These are phyloP conservation scores for Arctostaphylos glauca DNA, from an alignment of 148 eudicot species.

Conservation along the genomic window DNA sequence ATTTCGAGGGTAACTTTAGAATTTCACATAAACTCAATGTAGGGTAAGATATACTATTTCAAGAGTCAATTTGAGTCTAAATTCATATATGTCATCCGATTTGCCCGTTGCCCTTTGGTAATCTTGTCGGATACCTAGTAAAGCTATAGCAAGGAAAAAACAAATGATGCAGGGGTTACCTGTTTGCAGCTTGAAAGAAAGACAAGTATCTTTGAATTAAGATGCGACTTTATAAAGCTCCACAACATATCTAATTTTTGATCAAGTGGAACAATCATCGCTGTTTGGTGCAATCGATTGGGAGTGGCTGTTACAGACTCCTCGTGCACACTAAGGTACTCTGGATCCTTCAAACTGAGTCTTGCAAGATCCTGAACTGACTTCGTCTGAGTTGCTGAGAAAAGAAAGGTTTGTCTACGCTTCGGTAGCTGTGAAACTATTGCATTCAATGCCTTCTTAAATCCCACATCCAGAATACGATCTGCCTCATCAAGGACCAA, in stretches of 20 bases:
- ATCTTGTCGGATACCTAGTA: not conserved
- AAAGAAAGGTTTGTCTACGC: constrained; percentile 73
- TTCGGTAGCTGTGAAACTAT: constrained; percentile 83
- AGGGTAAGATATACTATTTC: not conserved
- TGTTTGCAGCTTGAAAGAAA: constrained; percentile 92
- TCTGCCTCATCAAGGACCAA: constrained; percentile 97
- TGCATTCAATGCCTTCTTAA: constrained; percentile 74
- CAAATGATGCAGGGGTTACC: constrained; percentile 35
- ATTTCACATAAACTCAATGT: not conserved
- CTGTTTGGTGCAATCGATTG: constrained; percentile 60
- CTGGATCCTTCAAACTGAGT: constrained; percentile 94
- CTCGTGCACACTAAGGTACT: constrained; percentile 87
- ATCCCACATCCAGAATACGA: constrained; percentile 88
- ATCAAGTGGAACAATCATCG: constrained; percentile 69
- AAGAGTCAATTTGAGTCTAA: not conserved
- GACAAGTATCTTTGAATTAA: constrained; percentile 77
- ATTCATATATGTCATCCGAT: not conserved
- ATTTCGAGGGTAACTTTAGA: not conserved
- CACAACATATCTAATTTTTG: constrained; percentile 84
- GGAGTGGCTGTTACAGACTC: constrained; percentile 84
- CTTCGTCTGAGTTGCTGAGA: constrained; percentile 96
- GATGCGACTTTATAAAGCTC: constrained; percentile 86
- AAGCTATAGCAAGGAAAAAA: not conserved
- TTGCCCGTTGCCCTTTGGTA: not conserved
- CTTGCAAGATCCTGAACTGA: constrained; percentile 91